Percentiles rank a stretch among this genome's conserved stretches.
Evolutionary conservation across 768 basidiomycete genomes (phyloP).

Genomic region (Grammothele lineata): DNA sequence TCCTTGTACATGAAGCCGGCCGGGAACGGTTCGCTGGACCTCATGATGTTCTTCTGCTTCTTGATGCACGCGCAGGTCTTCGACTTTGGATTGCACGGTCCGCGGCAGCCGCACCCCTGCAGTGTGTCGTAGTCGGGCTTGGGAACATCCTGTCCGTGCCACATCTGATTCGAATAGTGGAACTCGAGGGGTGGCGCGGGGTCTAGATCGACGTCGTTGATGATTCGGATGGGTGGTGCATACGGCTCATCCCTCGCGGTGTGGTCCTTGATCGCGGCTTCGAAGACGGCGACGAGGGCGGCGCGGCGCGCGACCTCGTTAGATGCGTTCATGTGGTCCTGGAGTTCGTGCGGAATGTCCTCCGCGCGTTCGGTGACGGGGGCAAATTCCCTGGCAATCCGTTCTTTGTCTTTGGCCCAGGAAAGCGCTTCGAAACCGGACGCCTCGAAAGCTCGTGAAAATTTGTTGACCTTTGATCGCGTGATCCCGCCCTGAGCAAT

Average conservation of each 20-base stretch:
- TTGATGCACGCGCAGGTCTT: slow-evolving; percentile 66
- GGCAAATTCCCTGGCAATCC: slow-evolving; percentile 17
- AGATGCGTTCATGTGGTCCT: slow-evolving; percentile 62
- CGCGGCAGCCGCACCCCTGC: slow-evolving; percentile 70
- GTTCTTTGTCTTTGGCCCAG: slow-evolving; percentile 17
- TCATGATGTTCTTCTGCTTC: slow-evolving; percentile 44
- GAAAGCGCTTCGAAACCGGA: slow-evolving; percentile 17
- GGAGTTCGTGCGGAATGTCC: slow-evolving; percentile 58
- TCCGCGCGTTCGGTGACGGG: slow-evolving; percentile 24
- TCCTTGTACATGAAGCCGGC: slow-evolving; percentile 66
- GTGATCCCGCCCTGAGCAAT: background rate
- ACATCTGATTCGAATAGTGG: slow-evolving; percentile 79
- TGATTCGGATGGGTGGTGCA: slow-evolving; percentile 63
- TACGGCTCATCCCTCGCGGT: slow-evolving; percentile 63
- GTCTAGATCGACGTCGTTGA: slow-evolving; percentile 66
- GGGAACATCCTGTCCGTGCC: slow-evolving; percentile 66
- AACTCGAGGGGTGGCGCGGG: slow-evolving; percentile 83
- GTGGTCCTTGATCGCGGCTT: slow-evolving; percentile 60
- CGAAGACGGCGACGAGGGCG: slow-evolving; percentile 49
- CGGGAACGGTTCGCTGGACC: no score
- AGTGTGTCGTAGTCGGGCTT: slow-evolving; percentile 56
- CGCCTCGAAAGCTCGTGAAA: slow-evolving; percentile 2
- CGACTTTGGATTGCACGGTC: slow-evolving; percentile 71
- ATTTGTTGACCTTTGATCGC: background rate
- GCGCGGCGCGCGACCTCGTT: slow-evolving; percentile 32